Percentiles rank a stretch among this genome's conserved stretches.
These are phyloP conservation scores for Euphrasia arctica DNA, from an alignment of 305 asterid species.

Conservation along the genomic window DNA sequence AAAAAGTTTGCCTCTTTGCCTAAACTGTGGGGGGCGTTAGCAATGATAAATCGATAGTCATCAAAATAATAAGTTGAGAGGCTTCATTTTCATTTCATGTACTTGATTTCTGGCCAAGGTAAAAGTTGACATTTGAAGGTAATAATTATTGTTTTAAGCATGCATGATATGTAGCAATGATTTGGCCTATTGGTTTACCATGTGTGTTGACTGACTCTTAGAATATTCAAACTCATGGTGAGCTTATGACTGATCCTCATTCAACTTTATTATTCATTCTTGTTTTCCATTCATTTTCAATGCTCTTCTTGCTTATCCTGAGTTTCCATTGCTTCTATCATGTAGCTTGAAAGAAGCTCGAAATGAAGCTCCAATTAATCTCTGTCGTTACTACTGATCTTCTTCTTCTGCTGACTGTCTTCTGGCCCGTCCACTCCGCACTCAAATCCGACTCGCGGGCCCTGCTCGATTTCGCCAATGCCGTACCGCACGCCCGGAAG, in stretches of 20 bases:
- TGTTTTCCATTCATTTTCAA: neutral
- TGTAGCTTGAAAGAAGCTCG: conserved; percentile 17
- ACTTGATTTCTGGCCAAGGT: conserved; percentile 29
- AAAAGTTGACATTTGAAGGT: conserved; percentile 24
- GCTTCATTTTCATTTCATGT: conserved; percentile 29
- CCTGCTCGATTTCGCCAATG: conserved; percentile 55
- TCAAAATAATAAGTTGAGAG: conserved; percentile 25
- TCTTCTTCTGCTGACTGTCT: conserved; percentile 32
- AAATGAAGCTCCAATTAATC: conserved; percentile 41
- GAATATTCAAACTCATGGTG: neutral
- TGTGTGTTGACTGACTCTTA: neutral
- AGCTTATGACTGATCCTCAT: neutral
- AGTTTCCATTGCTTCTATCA: neutral
- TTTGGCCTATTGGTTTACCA: conserved; percentile 14
- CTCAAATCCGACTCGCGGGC: conserved; percentile 63
- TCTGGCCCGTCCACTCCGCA: conserved; percentile 36
- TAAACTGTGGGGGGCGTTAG: conserved; percentile 26
- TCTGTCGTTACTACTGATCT: conserved; percentile 28
- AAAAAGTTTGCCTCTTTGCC: neutral
- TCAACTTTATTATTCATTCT: neutral
- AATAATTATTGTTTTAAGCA: conserved; percentile 10
- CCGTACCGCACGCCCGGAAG: conserved; percentile 63
- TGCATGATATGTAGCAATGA: conserved; percentile 18
- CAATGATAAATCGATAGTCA: conserved; percentile 19
- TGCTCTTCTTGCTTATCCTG: conserved; percentile 5